Evolutionary conservation across 2,329 filamentous ascomycete species (phyloP).

Genomic region (Huntiella savannae): DNA sequence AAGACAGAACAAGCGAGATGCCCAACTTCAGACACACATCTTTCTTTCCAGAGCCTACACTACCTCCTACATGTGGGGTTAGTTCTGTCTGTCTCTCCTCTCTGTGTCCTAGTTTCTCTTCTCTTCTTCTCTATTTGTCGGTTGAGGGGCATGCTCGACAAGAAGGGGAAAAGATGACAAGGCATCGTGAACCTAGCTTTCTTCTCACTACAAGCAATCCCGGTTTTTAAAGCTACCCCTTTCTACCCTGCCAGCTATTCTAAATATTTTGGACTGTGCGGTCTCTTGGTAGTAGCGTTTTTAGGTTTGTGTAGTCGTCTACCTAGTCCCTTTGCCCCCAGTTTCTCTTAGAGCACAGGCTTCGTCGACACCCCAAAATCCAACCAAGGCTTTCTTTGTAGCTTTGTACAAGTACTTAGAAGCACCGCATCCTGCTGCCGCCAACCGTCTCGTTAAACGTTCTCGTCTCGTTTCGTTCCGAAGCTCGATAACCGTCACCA

Average conservation of each 20-base stretch:
- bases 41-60: too few species aligned
- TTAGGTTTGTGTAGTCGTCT: constrained; percentile 8
- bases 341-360: neutral
- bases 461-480: constrained; percentile 11
- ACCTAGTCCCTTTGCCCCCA: constrained; percentile 1
- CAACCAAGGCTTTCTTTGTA: neutral
- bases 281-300: neutral
- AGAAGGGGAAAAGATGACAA: too few species aligned
- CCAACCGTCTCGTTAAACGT: constrained; percentile 10
- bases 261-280: constrained; percentile 8
- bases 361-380: too few species aligned
- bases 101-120: too few species aligned
- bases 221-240: constrained; percentile 6
- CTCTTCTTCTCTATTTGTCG: too few species aligned
- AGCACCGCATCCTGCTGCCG: constrained; percentile 11
- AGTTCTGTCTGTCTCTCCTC: too few species aligned
- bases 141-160: too few species aligned
- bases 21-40: too few species aligned
- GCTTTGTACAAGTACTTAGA: constrained; percentile 9
- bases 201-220: too few species aligned
- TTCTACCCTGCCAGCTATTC: constrained; percentile 2
- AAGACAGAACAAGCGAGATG: too few species aligned
- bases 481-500: constrained; percentile 7
- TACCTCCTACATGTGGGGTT: too few species aligned
- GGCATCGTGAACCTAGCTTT: too few species aligned